A percentile compares a stretch with the other conserved stretches of the same genome.
Conservation (phyloP, 2,329 filamentous ascomycete species). For the Pseudocercospora crystallina region DNA sequence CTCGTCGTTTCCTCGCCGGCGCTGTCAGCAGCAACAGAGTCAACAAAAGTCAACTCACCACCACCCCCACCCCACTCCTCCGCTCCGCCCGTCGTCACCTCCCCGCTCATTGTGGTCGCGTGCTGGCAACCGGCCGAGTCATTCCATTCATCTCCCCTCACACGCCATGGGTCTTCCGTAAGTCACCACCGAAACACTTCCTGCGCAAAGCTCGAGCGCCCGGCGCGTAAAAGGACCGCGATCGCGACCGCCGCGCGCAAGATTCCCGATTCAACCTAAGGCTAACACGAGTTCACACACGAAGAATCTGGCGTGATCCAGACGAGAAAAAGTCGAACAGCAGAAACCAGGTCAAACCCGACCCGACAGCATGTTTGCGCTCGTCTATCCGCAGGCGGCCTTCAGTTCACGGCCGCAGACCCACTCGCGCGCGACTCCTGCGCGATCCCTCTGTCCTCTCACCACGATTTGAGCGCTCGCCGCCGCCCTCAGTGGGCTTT, state of each 20-base stretch:
- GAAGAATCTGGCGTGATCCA: slow-evolving; percentile 55
- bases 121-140: slow-evolving; percentile 22
- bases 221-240: slow-evolving; percentile 6
- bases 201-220: slow-evolving; percentile 2
- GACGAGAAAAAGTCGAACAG: slow-evolving; percentile 41
- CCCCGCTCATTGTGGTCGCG: slow-evolving; percentile 25
- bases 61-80: slow-evolving; percentile 12
- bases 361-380: slow-evolving; percentile 48
- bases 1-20: no score
- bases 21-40: no score
- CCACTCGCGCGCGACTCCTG: slow-evolving; percentile 29
- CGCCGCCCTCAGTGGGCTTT: slow-evolving; percentile 22
- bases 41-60: not conserved
- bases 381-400: slow-evolving; percentile 57
- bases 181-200: slow-evolving; percentile 27
- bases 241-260: not conserved
- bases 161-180: slow-evolving; percentile 51
- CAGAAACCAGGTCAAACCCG: slow-evolving; percentile 49
- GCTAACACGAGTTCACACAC: slow-evolving; percentile 11
- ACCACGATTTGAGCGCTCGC: slow-evolving; percentile 27
- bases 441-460: slow-evolving; percentile 24
- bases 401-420: slow-evolving; percentile 31
- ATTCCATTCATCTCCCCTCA: slow-evolving; percentile 8
- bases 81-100: slow-evolving; percentile 6
- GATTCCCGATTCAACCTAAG: slow-evolving; percentile 1